A percentile compares a stretch with the other conserved stretches of the same genome.
Evolutionary conservation across 306 rosid genomes (phyloP).

Genomic region (Vicia faba): DNA sequence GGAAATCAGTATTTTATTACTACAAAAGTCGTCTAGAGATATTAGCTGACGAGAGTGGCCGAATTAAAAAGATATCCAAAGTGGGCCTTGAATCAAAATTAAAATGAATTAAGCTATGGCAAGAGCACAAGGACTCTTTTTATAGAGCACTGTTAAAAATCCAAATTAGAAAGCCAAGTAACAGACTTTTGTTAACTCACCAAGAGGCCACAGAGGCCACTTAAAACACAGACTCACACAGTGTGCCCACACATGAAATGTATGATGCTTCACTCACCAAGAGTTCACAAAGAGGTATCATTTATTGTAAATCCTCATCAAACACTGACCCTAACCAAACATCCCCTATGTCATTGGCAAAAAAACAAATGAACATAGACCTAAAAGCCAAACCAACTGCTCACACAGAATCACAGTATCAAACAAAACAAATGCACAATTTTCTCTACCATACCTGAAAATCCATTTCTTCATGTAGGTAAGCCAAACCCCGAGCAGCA

Average conservation of each 20-base stretch:
- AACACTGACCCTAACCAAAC: neutral
- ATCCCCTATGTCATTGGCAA: neutral
- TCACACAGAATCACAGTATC: neutral
- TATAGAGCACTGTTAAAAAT: constrained; percentile 6
- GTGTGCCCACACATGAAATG: neutral
- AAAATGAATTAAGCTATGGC: constrained; percentile 19
- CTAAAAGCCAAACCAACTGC: neutral
- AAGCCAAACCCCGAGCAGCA: constrained; percentile 93
- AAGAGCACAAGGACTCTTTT: constrained; percentile 11
- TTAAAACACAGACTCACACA: neutral
- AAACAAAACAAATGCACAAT: neutral
- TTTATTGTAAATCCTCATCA: neutral
- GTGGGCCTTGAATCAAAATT: constrained; percentile 12
- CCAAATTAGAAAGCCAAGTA: neutral
- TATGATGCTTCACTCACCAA: constrained; percentile 20
- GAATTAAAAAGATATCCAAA: constrained; percentile 25
- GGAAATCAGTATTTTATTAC: constrained; percentile 38
- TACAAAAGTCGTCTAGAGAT: neutral
- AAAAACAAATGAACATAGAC: neutral
- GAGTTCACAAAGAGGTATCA: constrained; percentile 1
- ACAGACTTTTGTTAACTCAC: constrained; percentile 1
- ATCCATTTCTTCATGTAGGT: constrained; percentile 97
- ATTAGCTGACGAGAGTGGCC: constrained; percentile 21
- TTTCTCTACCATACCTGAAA: constrained; percentile 63
- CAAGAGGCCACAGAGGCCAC: neutral